phyloP scores from a whole-genome alignment of 257 asterid species.

The Plantago elongata region DNA sequence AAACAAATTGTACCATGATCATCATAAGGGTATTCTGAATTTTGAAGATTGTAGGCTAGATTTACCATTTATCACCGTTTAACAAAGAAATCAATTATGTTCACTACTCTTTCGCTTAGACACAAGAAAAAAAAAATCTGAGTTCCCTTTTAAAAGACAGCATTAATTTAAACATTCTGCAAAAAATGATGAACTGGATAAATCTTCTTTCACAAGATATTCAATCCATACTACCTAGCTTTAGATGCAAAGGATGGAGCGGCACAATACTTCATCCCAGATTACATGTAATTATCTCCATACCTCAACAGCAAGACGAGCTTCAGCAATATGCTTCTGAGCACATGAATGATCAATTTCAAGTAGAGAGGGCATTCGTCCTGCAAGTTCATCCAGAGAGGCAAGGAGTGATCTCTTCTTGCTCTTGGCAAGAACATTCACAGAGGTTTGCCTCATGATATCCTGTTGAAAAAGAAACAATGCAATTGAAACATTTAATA shows the following conservation, averaged over 20 bases:
- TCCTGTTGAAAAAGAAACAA: constrained; percentile 47
- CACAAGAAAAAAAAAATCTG: too few relatives aligned
- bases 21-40: too few relatives aligned
- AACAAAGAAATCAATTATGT: too few relatives aligned
- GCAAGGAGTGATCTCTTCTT: constrained; percentile 73
- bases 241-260: constrained; percentile 10
- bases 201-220: not conserved
- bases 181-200: too few relatives aligned
- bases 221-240: not conserved
- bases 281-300: constrained; percentile 12
- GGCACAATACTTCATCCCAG: constrained; percentile 4
- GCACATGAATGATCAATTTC: constrained; percentile 97
- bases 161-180: too few relatives aligned
- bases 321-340: constrained; percentile 73
- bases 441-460: constrained; percentile 72
- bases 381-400: constrained; percentile 76
- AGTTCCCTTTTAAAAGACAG: too few relatives aligned
- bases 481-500: constrained; percentile 14
- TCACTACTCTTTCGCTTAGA: too few relatives aligned
- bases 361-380: constrained; percentile 90
- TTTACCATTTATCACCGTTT: too few relatives aligned
- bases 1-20: too few relatives aligned
- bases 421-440: constrained; percentile 56
- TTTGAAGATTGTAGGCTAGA: too few relatives aligned
- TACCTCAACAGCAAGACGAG: constrained; percentile 82